Conservation (phyloP, 345 rosid genomes). For the Brassica cretica region DNA sequence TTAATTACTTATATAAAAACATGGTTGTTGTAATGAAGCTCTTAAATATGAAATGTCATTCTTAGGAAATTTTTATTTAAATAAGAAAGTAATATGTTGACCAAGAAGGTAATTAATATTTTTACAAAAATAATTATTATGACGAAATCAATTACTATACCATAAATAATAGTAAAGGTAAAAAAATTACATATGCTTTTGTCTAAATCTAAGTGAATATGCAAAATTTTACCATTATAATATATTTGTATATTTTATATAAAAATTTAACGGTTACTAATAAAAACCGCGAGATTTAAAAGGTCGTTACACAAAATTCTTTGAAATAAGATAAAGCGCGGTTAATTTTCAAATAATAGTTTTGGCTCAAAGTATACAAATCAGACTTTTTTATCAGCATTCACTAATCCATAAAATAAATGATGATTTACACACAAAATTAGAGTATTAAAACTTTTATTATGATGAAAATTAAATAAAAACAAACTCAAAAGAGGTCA, state of each 20-base stretch:
- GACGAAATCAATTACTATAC: not conserved
- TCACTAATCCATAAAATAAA: not conserved
- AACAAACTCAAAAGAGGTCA: not conserved
- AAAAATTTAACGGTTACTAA: not conserved
- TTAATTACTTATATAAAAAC: not conserved
- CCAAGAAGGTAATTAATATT: not conserved
- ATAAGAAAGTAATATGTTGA: not conserved
- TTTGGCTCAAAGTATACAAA: not conserved
- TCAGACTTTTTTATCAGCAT: not conserved
- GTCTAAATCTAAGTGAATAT: not conserved
- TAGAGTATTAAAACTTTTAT: not conserved
- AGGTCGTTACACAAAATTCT: not conserved
- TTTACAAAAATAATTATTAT: not conserved
- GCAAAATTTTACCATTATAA: not conserved
- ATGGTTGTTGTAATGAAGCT: not conserved
- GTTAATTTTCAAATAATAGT: not conserved
- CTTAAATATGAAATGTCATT: not conserved
- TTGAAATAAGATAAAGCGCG: not conserved
- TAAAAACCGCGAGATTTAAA: not conserved
- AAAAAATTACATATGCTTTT: not conserved
- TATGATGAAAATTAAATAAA: not conserved
- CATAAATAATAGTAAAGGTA: not conserved
- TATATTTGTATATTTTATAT: not conserved
- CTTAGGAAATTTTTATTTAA: not conserved
- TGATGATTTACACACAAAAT: not conserved